Evolutionary conservation across 805 yeast species (phyloP).

Genomic region (Maudiozyma saulgeensis): DNA sequence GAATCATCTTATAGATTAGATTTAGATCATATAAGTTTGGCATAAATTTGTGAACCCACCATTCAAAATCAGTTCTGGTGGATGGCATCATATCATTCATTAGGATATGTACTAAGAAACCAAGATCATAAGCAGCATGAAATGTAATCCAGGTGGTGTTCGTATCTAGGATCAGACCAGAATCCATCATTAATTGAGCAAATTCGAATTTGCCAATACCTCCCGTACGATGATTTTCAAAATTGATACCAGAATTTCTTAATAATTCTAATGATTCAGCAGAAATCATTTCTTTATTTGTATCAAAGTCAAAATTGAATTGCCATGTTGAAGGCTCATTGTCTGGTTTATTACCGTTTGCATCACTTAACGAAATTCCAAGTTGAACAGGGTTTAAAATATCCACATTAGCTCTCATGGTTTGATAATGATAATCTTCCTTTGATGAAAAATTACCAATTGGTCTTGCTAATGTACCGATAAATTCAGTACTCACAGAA

Average conservation of each 20-base stretch:
- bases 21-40: constrained; percentile 82
- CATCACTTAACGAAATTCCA: constrained; percentile 66
- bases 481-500: constrained; percentile 83
- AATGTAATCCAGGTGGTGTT: constrained; percentile 79
- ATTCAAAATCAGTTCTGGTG: constrained; percentile 66
- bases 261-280: constrained; percentile 75
- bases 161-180: constrained; percentile 69
- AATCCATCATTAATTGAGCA: constrained; percentile 74
- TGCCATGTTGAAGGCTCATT: constrained; percentile 82
- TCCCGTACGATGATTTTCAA: constrained; percentile 56
- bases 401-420: constrained; percentile 85
- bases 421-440: constrained; percentile 90
- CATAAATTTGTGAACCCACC: constrained; percentile 63
- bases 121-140: constrained; percentile 92
- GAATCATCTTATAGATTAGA: constrained; percentile 32
- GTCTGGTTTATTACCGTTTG: constrained; percentile 60
- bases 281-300: constrained; percentile 73
- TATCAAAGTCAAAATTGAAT: constrained; percentile 80
- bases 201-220: constrained; percentile 77
- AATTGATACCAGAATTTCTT: constrained; percentile 74
- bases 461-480: constrained; percentile 93
- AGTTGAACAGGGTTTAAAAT: constrained; percentile 77
- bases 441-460: constrained; percentile 86
- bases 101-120: constrained; percentile 71
- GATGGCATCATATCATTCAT: constrained; percentile 71